Base-by-base conservation (phyloP, 1,284 basidiomycete genomes). In the Cerioporus squamosus region DNA sequence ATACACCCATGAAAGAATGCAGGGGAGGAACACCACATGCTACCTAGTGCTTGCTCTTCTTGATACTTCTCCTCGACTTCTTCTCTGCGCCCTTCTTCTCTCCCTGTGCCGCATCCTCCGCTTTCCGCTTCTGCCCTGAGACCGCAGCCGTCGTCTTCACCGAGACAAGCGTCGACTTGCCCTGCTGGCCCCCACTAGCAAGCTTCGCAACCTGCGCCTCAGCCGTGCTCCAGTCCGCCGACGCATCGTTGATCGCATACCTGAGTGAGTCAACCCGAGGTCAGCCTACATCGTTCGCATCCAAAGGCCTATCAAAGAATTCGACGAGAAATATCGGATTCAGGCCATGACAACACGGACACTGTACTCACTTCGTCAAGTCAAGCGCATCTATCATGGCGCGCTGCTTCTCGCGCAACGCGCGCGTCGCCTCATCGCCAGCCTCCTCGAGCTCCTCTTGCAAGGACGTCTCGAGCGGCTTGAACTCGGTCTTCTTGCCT, bases 381-480 rank as follows among this genome's bases (percentile, higher is more conserved):
- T 97, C 93, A 26, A 97, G 79, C 22, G 91, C 83, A 66, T 92
- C 86, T 53, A 98, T 88, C 80, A 97, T 85, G 73, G 91, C 91
- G 20, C 88, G 81, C 75, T 97, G 94, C 70, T 85, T 85, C 73
- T 90, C 87, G 50, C 80, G 74, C 60, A 83, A 72, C 54, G 81
- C 73, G 53, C 75, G 77, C 55, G 75, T 78, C 50, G 79, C 81
- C 62, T 79, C 79, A 59, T 82, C 81, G 0, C 90, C 91, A 1
- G 89, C 94, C 60, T 89, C 87, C 44, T 88, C 81, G 12, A 97
- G 79, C 72, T 90, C 90, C 8, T 83, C 82, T 58, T 83, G 80
- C 17, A 90, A 75, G 7, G 74, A 79, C 23, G 79, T 78, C 60
- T 81, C 70, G 29, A 89, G 78, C 1, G 84, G 82, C 66, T 81